These are phyloP conservation scores for Thielaviopsis ethacetica DNA, from an alignment of 2,329 filamentous ascomycete species.

Conservation along the genomic window DNA sequence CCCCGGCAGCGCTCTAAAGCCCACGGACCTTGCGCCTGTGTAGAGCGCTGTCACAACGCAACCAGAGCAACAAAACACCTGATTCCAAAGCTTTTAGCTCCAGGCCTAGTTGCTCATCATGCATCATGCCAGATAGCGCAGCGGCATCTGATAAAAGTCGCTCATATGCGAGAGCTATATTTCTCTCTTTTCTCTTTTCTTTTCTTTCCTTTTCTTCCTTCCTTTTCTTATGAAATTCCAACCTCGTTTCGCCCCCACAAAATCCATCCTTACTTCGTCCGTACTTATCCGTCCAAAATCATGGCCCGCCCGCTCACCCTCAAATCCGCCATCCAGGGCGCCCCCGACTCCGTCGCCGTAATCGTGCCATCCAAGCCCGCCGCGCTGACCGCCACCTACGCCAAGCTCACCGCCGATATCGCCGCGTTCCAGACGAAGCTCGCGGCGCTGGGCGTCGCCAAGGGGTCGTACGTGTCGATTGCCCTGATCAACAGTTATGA, in stretches of 20 bases:
- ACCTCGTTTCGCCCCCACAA: no score
- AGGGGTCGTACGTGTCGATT: slow-evolving; percentile 61
- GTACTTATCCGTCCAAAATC: no score
- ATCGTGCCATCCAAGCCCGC: slow-evolving; percentile 52
- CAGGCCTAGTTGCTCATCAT: no score
- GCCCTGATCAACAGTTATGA: slow-evolving; percentile 73
- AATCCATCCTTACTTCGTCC: no score
- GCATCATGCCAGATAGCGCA: no score
- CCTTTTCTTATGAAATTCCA: not conserved
- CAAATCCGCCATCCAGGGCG: slow-evolving; percentile 32
- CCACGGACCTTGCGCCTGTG: no score
- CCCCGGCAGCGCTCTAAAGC: no score
- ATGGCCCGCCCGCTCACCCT: slow-evolving; percentile 24
- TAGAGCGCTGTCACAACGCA: no score
- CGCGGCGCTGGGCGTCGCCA: slow-evolving; percentile 54
- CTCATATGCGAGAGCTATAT: not conserved
- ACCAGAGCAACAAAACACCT: no score
- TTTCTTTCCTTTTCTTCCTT: not conserved
- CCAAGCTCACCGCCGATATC: slow-evolving; percentile 48
- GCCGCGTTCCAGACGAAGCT: slow-evolving; percentile 60
- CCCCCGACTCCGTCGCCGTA: slow-evolving; percentile 37
- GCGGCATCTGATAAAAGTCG: not conserved
- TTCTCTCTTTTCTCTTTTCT: not conserved
- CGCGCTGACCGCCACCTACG: slow-evolving; percentile 52
- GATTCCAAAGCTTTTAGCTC: no score